phyloP scores from a whole-genome alignment of 345 rosid genomes.

The Orychophragmus violaceus region DNA sequence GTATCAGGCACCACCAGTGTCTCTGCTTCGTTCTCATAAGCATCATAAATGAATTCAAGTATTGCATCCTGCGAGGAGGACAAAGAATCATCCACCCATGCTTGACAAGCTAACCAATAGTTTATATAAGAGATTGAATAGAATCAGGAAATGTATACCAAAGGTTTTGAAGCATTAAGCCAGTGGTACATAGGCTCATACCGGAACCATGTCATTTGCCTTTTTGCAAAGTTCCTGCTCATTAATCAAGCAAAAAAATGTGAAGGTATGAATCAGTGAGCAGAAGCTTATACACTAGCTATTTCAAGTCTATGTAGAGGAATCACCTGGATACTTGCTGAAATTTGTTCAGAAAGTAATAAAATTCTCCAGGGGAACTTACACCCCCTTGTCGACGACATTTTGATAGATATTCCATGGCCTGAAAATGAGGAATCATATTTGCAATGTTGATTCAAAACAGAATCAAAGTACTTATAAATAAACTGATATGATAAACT shows the following conservation, averaged over 20 bases:
- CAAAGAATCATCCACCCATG: neutral
- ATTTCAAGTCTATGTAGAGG: neutral
- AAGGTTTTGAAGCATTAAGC: constrained; percentile 82
- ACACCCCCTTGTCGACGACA: constrained; percentile 54
- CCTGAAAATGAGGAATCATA: constrained; percentile 37
- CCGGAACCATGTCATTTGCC: constrained; percentile 94
- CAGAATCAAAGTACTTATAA: neutral
- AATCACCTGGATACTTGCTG: constrained; percentile 80
- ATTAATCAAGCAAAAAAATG: neutral
- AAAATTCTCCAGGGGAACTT: constrained; percentile 62
- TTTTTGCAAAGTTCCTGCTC: constrained; percentile 82
- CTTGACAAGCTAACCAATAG: constrained; percentile 7
- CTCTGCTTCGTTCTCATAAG: constrained; percentile 48
- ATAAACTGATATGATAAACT: neutral
- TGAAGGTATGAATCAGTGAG: neutral
- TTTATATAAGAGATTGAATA: neutral
- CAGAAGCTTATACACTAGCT: neutral
- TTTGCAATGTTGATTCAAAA: neutral
- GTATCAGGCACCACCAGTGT: constrained; percentile 47
- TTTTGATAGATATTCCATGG: constrained; percentile 71
- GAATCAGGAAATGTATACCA: constrained; percentile 45
- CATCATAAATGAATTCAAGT: constrained; percentile 51
- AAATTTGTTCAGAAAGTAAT: constrained; percentile 61
- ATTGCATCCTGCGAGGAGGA: constrained; percentile 52
- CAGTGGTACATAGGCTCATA: constrained; percentile 80